These are phyloP conservation scores for Sclerotinia subarctica DNA, from an alignment of 2,329 filamentous ascomycete genomes.

Conservation along the genomic window DNA sequence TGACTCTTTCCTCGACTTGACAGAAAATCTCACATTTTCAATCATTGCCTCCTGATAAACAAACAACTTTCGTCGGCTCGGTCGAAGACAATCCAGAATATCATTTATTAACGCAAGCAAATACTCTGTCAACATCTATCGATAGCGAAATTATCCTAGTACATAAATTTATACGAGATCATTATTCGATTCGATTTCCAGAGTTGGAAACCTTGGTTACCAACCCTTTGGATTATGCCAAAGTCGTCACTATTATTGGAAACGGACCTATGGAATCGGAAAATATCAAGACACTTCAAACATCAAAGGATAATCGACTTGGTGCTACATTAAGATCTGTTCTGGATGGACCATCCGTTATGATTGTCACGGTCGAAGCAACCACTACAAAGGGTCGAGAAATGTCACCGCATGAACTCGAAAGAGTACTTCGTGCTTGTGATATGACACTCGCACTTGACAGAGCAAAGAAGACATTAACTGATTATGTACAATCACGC, in stretches of 20 bases:
- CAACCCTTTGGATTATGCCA: constrained; percentile 91
- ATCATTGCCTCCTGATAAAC: constrained; percentile 62
- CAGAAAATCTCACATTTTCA: constrained; percentile 81
- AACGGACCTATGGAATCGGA: constrained; percentile 83
- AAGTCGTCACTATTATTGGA: constrained; percentile 87
- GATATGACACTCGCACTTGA: constrained; percentile 87
- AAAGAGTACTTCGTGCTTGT: constrained; percentile 72
- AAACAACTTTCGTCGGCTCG: constrained; percentile 68
- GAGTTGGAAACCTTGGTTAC: constrained; percentile 87
- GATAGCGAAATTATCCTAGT: constrained; percentile 89
- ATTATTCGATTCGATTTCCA: constrained; percentile 91
- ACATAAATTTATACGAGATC: constrained; percentile 94
- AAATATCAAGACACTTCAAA: constrained; percentile 76
- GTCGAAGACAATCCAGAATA: constrained; percentile 93
- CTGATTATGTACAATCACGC: constrained; percentile 91
- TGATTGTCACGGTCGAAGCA: constrained; percentile 94
- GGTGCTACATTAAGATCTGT: constrained; percentile 73
- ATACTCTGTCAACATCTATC: constrained; percentile 85
- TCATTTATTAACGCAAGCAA: constrained; percentile 81
- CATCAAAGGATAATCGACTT: constrained; percentile 74
- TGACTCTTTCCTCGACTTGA: constrained; percentile 55
- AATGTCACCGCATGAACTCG: constrained; percentile 71
- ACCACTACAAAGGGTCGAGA: constrained; percentile 82
- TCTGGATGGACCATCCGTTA: constrained; percentile 82
- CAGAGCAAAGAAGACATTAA: constrained; percentile 79